Conservation (phyloP, 768 basidiomycete genomes). For the Boletus tomentosulus region DNA sequence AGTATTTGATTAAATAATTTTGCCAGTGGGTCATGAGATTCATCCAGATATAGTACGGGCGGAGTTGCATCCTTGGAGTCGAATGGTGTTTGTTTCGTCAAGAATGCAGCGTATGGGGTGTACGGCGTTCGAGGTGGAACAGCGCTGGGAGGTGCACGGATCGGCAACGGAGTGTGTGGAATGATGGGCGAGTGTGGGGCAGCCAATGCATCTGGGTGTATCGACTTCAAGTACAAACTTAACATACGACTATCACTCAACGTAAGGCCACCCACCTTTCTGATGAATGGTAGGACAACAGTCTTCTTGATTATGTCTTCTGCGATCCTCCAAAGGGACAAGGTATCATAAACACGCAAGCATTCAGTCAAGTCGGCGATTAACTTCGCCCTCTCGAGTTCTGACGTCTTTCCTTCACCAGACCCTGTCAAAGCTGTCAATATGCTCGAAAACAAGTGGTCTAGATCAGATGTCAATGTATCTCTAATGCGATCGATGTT, state of each 20-base stretch:
- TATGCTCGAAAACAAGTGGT: constrained; percentile 70
- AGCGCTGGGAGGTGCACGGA: constrained; percentile 23
- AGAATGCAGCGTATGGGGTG: constrained; percentile 47
- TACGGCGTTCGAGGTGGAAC: constrained; percentile 52
- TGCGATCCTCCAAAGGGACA: constrained; percentile 82
- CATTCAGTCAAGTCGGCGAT: constrained; percentile 72
- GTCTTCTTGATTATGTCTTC: constrained; percentile 79
- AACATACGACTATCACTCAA: neutral
- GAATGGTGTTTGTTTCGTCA: constrained; percentile 39
- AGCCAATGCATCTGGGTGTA: constrained; percentile 64
- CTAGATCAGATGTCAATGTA: constrained; percentile 81
- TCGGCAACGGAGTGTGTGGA: constrained; percentile 67
- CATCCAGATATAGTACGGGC: constrained; percentile 56
- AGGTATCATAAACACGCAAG: constrained; percentile 69
- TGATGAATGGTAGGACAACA: constrained; percentile 71
- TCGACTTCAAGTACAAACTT: constrained; percentile 47
- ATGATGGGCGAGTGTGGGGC: constrained; percentile 70
- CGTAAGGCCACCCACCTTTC: constrained; percentile 48
- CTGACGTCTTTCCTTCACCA: constrained; percentile 46
- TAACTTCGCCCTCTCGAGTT: constrained; percentile 61
- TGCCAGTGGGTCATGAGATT: constrained; percentile 63
- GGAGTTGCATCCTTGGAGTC: constrained; percentile 27
- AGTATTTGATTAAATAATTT: constrained; percentile 79
- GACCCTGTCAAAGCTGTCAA: constrained; percentile 49
- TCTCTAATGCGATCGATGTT: constrained; percentile 80